Base-by-base conservation (phyloP, 1,284 basidiomycete genomes). In the Irpex rosettiformis region DNA sequence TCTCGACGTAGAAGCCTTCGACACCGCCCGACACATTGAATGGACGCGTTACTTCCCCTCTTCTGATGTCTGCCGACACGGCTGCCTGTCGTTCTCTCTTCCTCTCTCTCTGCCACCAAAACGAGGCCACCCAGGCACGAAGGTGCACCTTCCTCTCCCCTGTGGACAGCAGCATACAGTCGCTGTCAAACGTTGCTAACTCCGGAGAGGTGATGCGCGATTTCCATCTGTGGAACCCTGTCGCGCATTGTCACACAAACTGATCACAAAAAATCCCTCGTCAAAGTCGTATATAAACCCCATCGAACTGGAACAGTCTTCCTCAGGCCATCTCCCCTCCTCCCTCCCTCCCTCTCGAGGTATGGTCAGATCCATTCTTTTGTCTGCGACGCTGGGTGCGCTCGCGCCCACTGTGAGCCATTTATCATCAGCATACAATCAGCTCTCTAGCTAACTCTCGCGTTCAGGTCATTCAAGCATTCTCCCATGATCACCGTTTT, bases 401-500 rank as follows among this genome's bases (percentile, higher is more conserved):
- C 45, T 63, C 28, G 57, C 53, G 28, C 62, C 62, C 51, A 43
- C 61, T 56, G 58, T 59, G 55, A 11, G 61, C n/a, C 42, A 4
- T n/a, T 45, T 45, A n/a, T 7, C 49, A n/a, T 3, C 42, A 10
- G 48, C 16, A 55, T 21, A 13, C 18, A 37, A 21, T 18, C 37
- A 33, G 25, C 21, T 37, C 22, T 22, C 24, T 28, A 27, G 21
- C 11, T 25, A 37, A 10, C 27, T 18, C 22, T 47, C 7, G 4
- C 13, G 11, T 51, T 21, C 48, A 63, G 59, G n/a, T 61, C 58
- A 51, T 63, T 61, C 55, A 59, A 22, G 58, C 57, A 29, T 58
- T 47, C 22, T 47, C 58, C 8, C 61, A 59, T 21, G 16, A 55
- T 18, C 29, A 55, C 25, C 45, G 33, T 30, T 27, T 47, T 16